Evolutionary conservation across 495 filamentous ascomycete species (phyloP).

Genomic region (Neurospora sublineolata): DNA sequence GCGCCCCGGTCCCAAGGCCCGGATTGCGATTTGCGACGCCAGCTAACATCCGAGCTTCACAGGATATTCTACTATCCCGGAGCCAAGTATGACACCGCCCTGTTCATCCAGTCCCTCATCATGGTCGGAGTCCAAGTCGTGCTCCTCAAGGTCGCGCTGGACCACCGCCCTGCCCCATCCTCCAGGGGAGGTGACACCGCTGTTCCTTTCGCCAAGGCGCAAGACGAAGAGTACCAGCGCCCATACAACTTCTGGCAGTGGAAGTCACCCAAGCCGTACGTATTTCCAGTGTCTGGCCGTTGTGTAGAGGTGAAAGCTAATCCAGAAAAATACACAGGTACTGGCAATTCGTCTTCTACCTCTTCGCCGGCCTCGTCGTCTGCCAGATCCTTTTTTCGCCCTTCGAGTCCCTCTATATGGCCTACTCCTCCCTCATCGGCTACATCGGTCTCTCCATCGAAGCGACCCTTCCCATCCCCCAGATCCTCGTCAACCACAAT

Average conservation of each 20-base stretch:
- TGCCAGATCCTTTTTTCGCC: conserved; percentile 65
- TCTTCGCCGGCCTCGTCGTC: conserved; percentile 50
- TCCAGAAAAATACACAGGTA: conserved; percentile 41
- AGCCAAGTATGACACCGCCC: conserved; percentile 64
- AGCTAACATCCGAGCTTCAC: conserved; percentile 7
- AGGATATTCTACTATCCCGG: conserved; percentile 94
- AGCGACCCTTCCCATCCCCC: conserved; percentile 79
- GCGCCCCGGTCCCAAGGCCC: not conserved
- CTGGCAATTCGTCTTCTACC: conserved; percentile 73
- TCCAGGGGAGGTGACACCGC: conserved; percentile 45
- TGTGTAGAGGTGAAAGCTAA: not conserved
- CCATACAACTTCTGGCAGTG: conserved; percentile 96
- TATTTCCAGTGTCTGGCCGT: conserved; percentile 1
- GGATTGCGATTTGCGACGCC: not conserved
- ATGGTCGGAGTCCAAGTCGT: conserved; percentile 77
- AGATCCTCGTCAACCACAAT: conserved; percentile 70
- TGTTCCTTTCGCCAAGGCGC: conserved; percentile 43
- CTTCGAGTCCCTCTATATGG: conserved; percentile 41
- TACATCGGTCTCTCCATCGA: conserved; percentile 80
- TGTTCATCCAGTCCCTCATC: conserved; percentile 75
- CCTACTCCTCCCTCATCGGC: conserved; percentile 64
- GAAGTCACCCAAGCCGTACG: conserved; percentile 66
- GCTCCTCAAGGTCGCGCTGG: conserved; percentile 80
- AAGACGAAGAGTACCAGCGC: conserved; percentile 42
- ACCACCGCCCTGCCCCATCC: conserved; percentile 61